Conservation (phyloP, 495 filamentous ascomycete genomes). For the Parachaetomium inaequale region DNA sequence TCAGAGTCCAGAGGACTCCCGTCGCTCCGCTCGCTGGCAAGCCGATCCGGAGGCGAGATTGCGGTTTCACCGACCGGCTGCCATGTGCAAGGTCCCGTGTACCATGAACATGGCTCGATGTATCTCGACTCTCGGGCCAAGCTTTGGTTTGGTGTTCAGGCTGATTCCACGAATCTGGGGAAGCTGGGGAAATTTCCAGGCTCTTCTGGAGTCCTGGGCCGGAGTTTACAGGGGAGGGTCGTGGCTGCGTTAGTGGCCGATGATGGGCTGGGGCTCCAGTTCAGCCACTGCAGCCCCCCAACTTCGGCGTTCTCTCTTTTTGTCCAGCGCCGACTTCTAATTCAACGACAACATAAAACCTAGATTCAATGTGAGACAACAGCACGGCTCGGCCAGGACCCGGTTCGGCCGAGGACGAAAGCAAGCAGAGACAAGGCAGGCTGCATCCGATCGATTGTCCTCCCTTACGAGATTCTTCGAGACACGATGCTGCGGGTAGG, state of each 20-base stretch:
- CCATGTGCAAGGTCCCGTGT: not conserved
- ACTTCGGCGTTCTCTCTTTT: not conserved
- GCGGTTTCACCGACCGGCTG: not conserved
- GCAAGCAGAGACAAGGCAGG: slow-evolving; percentile 5
- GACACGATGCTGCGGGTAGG: slow-evolving; percentile 1
- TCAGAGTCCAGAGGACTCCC: not conserved
- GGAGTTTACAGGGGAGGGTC: not conserved
- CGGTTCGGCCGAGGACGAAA: slow-evolving; percentile 9
- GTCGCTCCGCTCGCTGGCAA: not conserved
- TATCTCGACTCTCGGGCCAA: not conserved
- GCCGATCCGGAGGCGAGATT: not conserved
- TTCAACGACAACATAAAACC: not conserved
- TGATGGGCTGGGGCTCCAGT: not conserved
- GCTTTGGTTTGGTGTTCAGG: not conserved
- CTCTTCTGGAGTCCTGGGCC: not conserved
- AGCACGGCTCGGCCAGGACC: not conserved
- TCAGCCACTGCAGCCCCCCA: not conserved
- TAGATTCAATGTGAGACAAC: not conserved
- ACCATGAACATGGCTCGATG: slow-evolving; percentile 4
- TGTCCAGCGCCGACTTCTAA: not conserved
- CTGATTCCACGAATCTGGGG: not conserved
- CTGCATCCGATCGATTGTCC: slow-evolving; percentile 15
- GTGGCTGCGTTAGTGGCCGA: not conserved
- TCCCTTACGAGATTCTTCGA: slow-evolving; percentile 3
- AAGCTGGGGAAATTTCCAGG: slow-evolving; percentile 4